These are phyloP conservation scores for Ramicandelaber brevisporus DNA, from an alignment of 192 early-diverging fungal genomes.

Conservation along the genomic window DNA sequence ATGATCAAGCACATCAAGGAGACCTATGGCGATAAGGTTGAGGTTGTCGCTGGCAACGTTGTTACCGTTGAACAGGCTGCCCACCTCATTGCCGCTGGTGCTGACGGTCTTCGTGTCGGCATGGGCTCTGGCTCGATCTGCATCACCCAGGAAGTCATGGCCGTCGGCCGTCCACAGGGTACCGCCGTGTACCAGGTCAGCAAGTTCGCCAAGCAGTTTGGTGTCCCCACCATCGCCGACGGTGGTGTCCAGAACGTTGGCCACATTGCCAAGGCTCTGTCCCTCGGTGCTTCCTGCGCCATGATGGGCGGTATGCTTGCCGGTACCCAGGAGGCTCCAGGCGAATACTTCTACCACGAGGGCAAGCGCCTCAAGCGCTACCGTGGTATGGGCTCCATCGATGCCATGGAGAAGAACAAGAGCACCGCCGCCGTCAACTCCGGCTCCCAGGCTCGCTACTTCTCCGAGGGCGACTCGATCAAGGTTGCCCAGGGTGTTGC, in stretches of 20 bases:
- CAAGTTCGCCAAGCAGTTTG: slow-evolving; percentile 80
- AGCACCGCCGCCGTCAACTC: slow-evolving; percentile 34
- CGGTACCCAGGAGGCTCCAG: slow-evolving; percentile 84
- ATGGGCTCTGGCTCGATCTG: slow-evolving; percentile 97
- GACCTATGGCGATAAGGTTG: slow-evolving; percentile 41
- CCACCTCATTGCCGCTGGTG: slow-evolving; percentile 72
- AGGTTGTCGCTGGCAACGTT: slow-evolving; percentile 93
- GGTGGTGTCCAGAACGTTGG: slow-evolving; percentile 94
- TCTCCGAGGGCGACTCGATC: slow-evolving; percentile 85
- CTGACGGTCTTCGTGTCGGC: slow-evolving; percentile 82
- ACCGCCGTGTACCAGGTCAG: slow-evolving; percentile 89
- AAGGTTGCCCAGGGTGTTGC: slow-evolving; percentile 98
- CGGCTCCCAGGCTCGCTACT: slow-evolving; percentile 74
- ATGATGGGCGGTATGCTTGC: slow-evolving; percentile 98
- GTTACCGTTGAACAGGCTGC: slow-evolving; percentile 90
- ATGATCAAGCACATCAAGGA: slow-evolving; percentile 87
- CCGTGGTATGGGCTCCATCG: slow-evolving; percentile 96
- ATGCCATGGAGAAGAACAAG: slow-evolving; percentile 63
- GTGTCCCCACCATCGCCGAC: slow-evolving; percentile 89
- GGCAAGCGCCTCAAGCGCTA: slow-evolving; percentile 95
- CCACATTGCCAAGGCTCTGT: slow-evolving; percentile 87
- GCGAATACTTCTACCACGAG: slow-evolving; percentile 95
- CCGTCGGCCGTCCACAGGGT: slow-evolving; percentile 92
- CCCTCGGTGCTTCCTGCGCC: slow-evolving; percentile 84
- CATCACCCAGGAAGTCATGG: slow-evolving; percentile 98